Evolutionary conservation across 2,329 filamentous ascomycete genomes (phyloP).

Genomic region (Emergomyces orientalis): DNA sequence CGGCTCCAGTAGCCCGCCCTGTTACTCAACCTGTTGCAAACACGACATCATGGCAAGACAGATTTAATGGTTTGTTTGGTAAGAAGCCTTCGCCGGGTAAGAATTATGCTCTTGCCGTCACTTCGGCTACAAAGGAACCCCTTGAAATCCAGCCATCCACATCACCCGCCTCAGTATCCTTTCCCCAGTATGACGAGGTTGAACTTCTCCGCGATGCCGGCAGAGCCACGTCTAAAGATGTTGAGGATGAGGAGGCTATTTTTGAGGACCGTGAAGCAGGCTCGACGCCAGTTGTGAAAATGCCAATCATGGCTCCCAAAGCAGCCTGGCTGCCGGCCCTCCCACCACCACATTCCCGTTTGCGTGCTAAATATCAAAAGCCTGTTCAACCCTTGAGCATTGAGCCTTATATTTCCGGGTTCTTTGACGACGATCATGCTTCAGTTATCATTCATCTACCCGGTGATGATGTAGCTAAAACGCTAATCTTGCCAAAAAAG

Average conservation of each 20-base stretch:
- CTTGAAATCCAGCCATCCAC: conserved; percentile 49
- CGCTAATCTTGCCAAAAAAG: conserved; percentile 32
- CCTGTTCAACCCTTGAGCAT: conserved; percentile 44
- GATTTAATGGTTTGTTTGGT: conserved; percentile 69
- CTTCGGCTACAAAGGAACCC: conserved; percentile 58
- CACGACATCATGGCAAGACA: conserved; percentile 62
- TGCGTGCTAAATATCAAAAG: conserved; percentile 43
- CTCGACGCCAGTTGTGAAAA: conserved; percentile 59
- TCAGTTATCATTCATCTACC: conserved; percentile 41
- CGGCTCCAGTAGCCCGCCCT: conserved; percentile 31
- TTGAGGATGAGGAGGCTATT: conserved; percentile 69
- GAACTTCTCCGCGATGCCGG: conserved; percentile 33
- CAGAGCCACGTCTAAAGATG: conserved; percentile 52
- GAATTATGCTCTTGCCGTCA: conserved; percentile 50
- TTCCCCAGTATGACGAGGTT: conserved; percentile 43
- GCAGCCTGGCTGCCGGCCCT: conserved; percentile 53
- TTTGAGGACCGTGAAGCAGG: conserved; percentile 76
- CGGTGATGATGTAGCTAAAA: conserved; percentile 37
- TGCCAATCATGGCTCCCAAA: conserved; percentile 55
- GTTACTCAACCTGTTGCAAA: conserved; percentile 37
- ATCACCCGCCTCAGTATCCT: conserved; percentile 58
- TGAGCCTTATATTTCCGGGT: conserved; percentile 36
- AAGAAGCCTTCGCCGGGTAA: conserved; percentile 46
- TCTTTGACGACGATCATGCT: conserved; percentile 29
- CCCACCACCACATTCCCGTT: conserved; percentile 26